These are phyloP conservation scores for Phytophthora kernoviae DNA, from an alignment of 352 stramenopile species.

Conservation along the genomic window DNA sequence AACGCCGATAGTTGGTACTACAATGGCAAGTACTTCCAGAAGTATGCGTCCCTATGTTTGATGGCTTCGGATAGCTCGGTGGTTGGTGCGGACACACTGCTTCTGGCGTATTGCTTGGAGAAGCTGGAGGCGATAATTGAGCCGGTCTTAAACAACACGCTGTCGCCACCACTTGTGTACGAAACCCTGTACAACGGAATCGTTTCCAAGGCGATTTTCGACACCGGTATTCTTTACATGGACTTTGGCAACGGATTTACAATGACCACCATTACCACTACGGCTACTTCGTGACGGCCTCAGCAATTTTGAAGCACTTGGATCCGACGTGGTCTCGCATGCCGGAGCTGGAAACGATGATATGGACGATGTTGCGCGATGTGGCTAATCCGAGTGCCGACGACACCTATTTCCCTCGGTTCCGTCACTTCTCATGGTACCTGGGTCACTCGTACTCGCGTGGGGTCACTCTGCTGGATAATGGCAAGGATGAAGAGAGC, in stretches of 20 bases:
- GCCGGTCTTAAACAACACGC: slow-evolving; percentile 63
- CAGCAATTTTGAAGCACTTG: slow-evolving; percentile 65
- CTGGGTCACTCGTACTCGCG: slow-evolving; percentile 79
- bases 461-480: slow-evolving; percentile 55
- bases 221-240: slow-evolving; percentile 47
- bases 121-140: slow-evolving; percentile 65
- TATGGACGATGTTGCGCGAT: slow-evolving; percentile 72
- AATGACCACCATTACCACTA: slow-evolving; percentile 89
- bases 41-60: slow-evolving; percentile 79
- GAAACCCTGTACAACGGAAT: slow-evolving; percentile 72
- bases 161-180: slow-evolving; percentile 58
- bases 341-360: slow-evolving; percentile 57
- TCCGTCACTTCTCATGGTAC: slow-evolving; percentile 82
- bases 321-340: slow-evolving; percentile 66
- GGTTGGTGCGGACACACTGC: slow-evolving; percentile 47
- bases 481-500: slow-evolving; percentile 80
- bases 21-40: slow-evolving; percentile 79
- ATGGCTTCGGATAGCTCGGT: slow-evolving; percentile 62
- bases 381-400: slow-evolving; percentile 64
- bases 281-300: slow-evolving; percentile 71
- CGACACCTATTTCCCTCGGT: slow-evolving; percentile 64
- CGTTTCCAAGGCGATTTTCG: slow-evolving; percentile 51
- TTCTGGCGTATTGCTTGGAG: slow-evolving; percentile 52
- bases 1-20: slow-evolving; percentile 71
- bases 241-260: slow-evolving; percentile 84